A percentile compares a stretch with the other conserved stretches of the same genome.
These are phyloP conservation scores for Capsella rubella DNA, from an alignment of 441 rosid species.

Conservation along the genomic window DNA sequence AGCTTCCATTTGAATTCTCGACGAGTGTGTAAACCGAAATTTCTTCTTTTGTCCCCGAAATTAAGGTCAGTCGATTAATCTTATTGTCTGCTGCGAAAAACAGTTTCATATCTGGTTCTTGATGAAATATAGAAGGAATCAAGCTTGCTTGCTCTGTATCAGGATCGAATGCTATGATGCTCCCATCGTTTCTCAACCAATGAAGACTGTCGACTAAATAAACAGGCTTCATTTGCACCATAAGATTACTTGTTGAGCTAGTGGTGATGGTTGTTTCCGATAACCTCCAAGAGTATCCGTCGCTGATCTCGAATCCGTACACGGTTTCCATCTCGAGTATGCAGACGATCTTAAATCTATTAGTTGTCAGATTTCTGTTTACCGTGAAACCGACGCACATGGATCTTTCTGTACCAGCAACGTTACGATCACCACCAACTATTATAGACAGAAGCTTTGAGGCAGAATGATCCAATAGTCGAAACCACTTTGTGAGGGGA, in stretches of 20 bases:
- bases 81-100: neutral
- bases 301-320: constrained; percentile 9
- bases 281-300: constrained; percentile 18
- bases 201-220: neutral
- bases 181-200: constrained; percentile 22
- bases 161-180: constrained; percentile 27
- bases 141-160: constrained; percentile 18
- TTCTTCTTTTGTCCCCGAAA: neutral
- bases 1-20: constrained; percentile 1
- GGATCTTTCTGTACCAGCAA: neutral
- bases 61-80: neutral
- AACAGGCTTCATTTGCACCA: neutral
- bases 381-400: constrained; percentile 5
- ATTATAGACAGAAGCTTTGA: neutral
- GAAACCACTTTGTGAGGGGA: neutral
- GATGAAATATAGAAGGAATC: neutral
- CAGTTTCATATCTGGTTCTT: neutral
- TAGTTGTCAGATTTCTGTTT: neutral
- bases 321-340: neutral
- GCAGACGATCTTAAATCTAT: constrained; percentile 8
- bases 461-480: neutral
- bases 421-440: constrained; percentile 1
- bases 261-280: constrained; percentile 3
- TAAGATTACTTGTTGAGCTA: neutral
- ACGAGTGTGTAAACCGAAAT: constrained; percentile 4